A percentile compares a stretch with the other conserved stretches of the same genome.
Conservation (phyloP, 495 filamentous ascomycete genomes). For the Daldinia loculata region DNA sequence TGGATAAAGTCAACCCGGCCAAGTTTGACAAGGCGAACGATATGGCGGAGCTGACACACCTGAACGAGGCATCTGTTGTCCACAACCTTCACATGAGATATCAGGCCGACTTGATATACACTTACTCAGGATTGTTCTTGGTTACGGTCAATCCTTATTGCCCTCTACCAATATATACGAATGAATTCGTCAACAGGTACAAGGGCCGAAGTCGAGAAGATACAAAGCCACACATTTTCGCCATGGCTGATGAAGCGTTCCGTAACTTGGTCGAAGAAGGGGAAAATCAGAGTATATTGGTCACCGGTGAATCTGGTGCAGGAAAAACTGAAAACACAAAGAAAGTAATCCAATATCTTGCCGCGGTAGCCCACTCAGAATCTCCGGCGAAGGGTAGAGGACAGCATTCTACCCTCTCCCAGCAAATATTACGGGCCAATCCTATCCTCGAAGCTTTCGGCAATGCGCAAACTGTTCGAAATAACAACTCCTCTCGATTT, state of each 20-base stretch:
- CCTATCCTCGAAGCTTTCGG: constrained; percentile 98
- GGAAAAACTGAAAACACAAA: constrained; percentile 99
- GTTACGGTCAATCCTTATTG: constrained; percentile 98
- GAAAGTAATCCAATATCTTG: constrained; percentile 98
- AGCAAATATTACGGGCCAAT: constrained; percentile 95
- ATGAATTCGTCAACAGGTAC: constrained; percentile 97
- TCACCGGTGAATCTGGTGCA: constrained; percentile 97
- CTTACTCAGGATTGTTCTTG: constrained; percentile 96
- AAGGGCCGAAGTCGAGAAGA: constrained; percentile 89
- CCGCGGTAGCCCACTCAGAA: constrained; percentile 88
- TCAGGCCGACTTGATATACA: constrained; percentile 96
- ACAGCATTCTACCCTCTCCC: constrained; percentile 87
- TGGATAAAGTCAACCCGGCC: constrained; percentile 98
- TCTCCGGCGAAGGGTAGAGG: constrained; percentile 69
- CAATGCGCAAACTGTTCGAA: constrained; percentile 96
- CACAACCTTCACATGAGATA: constrained; percentile 96
- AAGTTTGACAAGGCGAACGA: constrained; percentile 99
- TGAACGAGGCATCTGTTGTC: constrained; percentile 97
- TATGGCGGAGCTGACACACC: constrained; percentile 97
- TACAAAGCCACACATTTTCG: constrained; percentile 96
- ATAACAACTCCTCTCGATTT: constrained; percentile 98
- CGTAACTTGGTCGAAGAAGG: constrained; percentile 94
- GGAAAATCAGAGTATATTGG: constrained; percentile 95
- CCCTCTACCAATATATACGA: constrained; percentile 91
- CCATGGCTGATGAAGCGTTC: constrained; percentile 98